A percentile compares a stretch with the other conserved stretches of the same genome.
Evolutionary conservation across 1,139 yeast genomes (phyloP).

Genomic region (Saccharomyces hybrid): DNA sequence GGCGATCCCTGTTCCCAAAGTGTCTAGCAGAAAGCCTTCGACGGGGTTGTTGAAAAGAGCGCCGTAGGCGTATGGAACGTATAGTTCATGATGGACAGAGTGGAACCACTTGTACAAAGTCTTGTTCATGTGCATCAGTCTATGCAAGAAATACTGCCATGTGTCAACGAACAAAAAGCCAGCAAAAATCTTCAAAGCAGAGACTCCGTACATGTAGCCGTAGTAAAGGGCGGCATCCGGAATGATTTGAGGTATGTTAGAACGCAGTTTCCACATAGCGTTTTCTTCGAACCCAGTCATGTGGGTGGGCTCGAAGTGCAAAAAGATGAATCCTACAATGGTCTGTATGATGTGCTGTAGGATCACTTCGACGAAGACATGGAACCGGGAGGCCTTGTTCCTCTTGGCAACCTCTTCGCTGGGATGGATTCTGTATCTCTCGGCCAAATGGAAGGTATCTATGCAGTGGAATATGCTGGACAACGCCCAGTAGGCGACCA

Average conservation of each 20-base stretch:
- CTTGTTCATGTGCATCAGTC: constrained; percentile 79
- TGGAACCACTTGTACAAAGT: constrained; percentile 72
- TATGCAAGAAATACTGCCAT: constrained; percentile 91
- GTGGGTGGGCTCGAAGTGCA: constrained; percentile 52
- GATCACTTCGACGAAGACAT: constrained; percentile 73
- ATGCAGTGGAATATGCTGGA: constrained; percentile 66
- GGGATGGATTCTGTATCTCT: constrained; percentile 81
- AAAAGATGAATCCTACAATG: constrained; percentile 50
- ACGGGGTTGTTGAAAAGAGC: constrained; percentile 90
- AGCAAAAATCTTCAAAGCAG: constrained; percentile 44
- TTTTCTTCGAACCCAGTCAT: constrained; percentile 66
- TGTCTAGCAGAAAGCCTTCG: constrained; percentile 88
- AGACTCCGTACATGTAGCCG: constrained; percentile 52
- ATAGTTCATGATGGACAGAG: constrained; percentile 86
- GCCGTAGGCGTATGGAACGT: constrained; percentile 95
- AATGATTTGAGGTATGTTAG: constrained; percentile 33
- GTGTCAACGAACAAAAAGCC: constrained; percentile 79
- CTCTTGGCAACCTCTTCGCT: constrained; percentile 71
- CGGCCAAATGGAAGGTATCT: constrained; percentile 69
- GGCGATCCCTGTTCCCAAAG: constrained; percentile 86
- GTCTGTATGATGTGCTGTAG: constrained; percentile 82
- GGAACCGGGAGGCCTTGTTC: constrained; percentile 61
- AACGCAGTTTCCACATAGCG: constrained; percentile 59
- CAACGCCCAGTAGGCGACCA: constrained; percentile 75
- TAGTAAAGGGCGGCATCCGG: constrained; percentile 42